Percentiles rank a stretch among this genome's conserved stretches.
Conservation (phyloP, 768 basidiomycete genomes). For the Rhizopogon roseolus region DNA sequence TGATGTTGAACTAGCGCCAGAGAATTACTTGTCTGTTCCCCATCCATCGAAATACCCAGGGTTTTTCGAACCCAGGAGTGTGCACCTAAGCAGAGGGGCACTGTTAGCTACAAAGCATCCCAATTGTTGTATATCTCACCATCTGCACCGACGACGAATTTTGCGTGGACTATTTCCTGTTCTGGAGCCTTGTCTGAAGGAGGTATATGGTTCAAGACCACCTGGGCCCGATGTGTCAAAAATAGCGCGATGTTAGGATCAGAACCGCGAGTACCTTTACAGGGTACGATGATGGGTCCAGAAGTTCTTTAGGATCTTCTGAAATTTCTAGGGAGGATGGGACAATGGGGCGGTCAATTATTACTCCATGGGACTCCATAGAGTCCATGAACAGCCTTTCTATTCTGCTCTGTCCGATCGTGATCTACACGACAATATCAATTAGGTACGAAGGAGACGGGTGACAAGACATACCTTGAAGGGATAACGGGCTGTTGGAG, state of each 20-base stretch:
- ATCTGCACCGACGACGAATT: constrained; percentile 32
- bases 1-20: background rate
- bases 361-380: constrained; percentile 23
- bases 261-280: constrained; percentile 20
- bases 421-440: constrained; percentile 17
- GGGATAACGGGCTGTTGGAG: constrained; percentile 61
- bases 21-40: constrained; percentile 38
- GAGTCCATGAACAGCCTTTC: constrained; percentile 39
- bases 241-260: background rate
- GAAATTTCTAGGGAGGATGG: constrained; percentile 28
- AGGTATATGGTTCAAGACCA: background rate
- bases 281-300: constrained; percentile 21
- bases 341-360: constrained; percentile 30
- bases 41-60: constrained; percentile 40
- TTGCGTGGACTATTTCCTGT: constrained; percentile 29
- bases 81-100: constrained; percentile 23
- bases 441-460: background rate
- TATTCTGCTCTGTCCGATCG: constrained; percentile 37
- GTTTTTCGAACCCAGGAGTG: constrained; percentile 44
- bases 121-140: constrained; percentile 14
- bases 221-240: background rate
- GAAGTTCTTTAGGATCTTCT: constrained; percentile 34
- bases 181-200: constrained; percentile 17
- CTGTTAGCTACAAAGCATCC: background rate
- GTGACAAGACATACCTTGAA: constrained; percentile 46